A percentile compares a stretch with the other conserved stretches of the same genome.
These are phyloP conservation scores for Fusarium armeniacum DNA, from an alignment of 2,329 filamentous ascomycete genomes.

Conservation along the genomic window DNA sequence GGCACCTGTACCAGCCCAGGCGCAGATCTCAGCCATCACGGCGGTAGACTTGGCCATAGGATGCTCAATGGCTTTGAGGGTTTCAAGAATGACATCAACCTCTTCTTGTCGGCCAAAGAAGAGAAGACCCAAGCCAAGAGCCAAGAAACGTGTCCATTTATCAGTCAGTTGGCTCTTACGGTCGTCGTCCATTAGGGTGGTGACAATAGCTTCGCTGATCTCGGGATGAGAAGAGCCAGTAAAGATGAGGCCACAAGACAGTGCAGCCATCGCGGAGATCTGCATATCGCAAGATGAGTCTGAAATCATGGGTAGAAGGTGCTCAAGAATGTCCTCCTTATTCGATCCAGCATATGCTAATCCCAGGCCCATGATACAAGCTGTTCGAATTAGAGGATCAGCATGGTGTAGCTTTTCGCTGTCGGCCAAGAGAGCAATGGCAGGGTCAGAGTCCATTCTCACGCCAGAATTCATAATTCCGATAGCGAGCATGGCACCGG, in stretches of 20 bases:
- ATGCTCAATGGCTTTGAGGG: conserved; percentile 95
- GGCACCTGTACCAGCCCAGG: conserved; percentile 96
- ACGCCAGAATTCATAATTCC: conserved; percentile 97
- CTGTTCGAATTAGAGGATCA: conserved; percentile 81
- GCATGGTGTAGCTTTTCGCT: conserved; percentile 83
- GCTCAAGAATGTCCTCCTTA: conserved; percentile 87
- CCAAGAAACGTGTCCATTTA: conserved; percentile 98
- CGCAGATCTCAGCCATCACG: conserved; percentile 94
- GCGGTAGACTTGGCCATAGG: conserved; percentile 97
- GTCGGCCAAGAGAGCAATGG: conserved; percentile 87
- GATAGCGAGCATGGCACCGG: conserved; percentile 91
- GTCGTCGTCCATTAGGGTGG: conserved; percentile 93
- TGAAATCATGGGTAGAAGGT: conserved; percentile 86
- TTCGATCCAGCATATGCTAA: conserved; percentile 95
- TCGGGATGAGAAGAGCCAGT: conserved; percentile 93
- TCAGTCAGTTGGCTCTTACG: conserved; percentile 91
- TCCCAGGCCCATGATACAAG: conserved; percentile 95
- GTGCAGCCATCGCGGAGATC: conserved; percentile 93
- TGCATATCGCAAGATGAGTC: conserved; percentile 93
- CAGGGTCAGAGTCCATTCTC: conserved; percentile 88
- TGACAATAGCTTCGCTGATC: conserved; percentile 91
- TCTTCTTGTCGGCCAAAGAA: conserved; percentile 98
- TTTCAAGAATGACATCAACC: conserved; percentile 97
- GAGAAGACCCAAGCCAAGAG: conserved; percentile 89
- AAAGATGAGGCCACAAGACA: conserved; percentile 90